Base-by-base conservation (phyloP, 371 early-diverging fungal genomes). In the Syncephalastrum contaminatum region DNA sequence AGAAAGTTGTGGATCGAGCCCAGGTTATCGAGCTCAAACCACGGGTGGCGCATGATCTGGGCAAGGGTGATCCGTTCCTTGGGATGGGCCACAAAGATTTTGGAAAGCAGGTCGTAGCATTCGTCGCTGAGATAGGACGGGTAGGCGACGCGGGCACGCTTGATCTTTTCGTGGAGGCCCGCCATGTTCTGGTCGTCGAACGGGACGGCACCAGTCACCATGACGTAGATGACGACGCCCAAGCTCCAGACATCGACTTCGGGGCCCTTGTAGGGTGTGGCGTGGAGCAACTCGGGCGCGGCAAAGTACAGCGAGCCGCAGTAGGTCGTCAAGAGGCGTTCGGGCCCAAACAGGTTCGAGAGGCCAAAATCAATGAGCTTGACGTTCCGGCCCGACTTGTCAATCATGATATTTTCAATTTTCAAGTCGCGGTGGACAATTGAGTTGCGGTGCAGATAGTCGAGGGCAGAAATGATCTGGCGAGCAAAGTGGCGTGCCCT, bases 381-480 rank as follows among this genome's bases (percentile, higher is more conserved):
- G 64, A 93, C 84, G 53, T 85, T 80, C 92, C 98, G 70, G 39
- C 92, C 95, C 47, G 84, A 72, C 58, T 86, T 83, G 21, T 89
- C 85, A 25, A 98, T 86, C 53, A 97, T 67, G 56, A 98, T 95
- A 67, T 98, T 98, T 73, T 98, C 98, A 54, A 97, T 95, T 71
- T 98, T 98, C 46, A 98, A 77, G 71, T 98, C 98, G 69, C 99
- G 82, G 63, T 99, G 99, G 1, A 96, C 98, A 46, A 99, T 93
- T 12, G 90, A 91, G 72, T 99, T 97, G 55, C 83, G 82, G 59
- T 99, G 99, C 70, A 94, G 88, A 63, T 97, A 97, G 62, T 94
- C 94, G 66, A 71, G 52, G 8, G 99, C 99, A 18, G 92, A 91
- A 0, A 93, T 77, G 20, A 99, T 91, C 68, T 98, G 97, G 20